Percentiles rank a stretch among this genome's conserved stretches.
Evolutionary conservation across 2,329 filamentous ascomycete genomes (phyloP).

Genomic region (Trematosphaeria pertusa): DNA sequence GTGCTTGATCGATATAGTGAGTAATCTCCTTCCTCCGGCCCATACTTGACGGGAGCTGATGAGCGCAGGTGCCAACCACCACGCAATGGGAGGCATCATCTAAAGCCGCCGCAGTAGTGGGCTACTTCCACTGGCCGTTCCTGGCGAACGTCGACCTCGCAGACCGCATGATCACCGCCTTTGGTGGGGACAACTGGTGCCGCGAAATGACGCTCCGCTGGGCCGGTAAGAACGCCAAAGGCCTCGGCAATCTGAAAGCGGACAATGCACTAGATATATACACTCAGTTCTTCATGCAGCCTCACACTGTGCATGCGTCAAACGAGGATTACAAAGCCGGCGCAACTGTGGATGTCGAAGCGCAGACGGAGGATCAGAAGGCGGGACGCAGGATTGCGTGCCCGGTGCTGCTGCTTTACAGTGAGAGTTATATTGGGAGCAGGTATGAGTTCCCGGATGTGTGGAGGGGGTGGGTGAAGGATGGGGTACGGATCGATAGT

Average conservation of each 20-base stretch:
- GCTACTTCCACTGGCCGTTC: slow-evolving; percentile 68
- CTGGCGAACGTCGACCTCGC: slow-evolving; percentile 61
- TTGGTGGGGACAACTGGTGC: slow-evolving; percentile 52
- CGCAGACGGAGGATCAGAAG: slow-evolving; percentile 55
- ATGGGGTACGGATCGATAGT: slow-evolving; percentile 56
- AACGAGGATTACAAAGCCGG: slow-evolving; percentile 65
- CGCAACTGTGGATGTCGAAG: slow-evolving; percentile 60
- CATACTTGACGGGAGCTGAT: background rate
- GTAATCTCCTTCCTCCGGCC: background rate
- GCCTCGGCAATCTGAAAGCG: slow-evolving; percentile 18
- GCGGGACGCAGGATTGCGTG: slow-evolving; percentile 54
- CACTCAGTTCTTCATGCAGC: slow-evolving; percentile 50
- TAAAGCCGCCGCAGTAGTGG: slow-evolving; percentile 51
- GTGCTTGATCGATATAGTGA: slow-evolving; percentile 41
- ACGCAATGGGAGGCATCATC: slow-evolving; percentile 58
- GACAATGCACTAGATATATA: slow-evolving; percentile 52
- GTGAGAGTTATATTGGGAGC: slow-evolving; percentile 56
- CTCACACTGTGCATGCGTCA: slow-evolving; percentile 55
- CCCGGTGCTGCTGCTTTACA: slow-evolving; percentile 61
- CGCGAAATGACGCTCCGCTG: slow-evolving; percentile 45
- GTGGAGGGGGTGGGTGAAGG: slow-evolving; percentile 57
- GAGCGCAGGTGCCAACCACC: slow-evolving; percentile 60
- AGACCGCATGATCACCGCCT: slow-evolving; percentile 57
- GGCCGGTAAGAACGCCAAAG: slow-evolving; percentile 31
- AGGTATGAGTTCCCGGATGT: slow-evolving; percentile 59